Evolutionary conservation across 2,329 filamentous ascomycete genomes (phyloP).

Genomic region (Monosporascus sp.): DNA sequence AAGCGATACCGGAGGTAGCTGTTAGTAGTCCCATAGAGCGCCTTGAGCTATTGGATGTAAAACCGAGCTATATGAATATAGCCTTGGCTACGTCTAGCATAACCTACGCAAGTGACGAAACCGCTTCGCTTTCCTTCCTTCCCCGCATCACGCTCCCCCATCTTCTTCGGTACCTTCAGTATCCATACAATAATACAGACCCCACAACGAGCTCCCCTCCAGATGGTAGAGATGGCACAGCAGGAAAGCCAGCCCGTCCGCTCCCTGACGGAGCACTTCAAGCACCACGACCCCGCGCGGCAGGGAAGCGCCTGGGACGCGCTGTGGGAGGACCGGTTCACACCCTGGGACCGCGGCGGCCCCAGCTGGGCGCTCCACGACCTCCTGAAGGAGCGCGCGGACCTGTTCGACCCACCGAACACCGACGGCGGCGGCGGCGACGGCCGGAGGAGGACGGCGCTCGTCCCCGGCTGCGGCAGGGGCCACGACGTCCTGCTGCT

Average conservation of each 20-base stretch:
- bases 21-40: too few relatives aligned
- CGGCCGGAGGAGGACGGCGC: slow-evolving; percentile 43
- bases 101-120: too few relatives aligned
- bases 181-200: too few relatives aligned
- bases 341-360: slow-evolving; percentile 53
- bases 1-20: too few relatives aligned
- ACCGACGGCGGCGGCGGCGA: neutral
- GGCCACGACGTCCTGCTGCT: slow-evolving; percentile 79
- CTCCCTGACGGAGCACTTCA: slow-evolving; percentile 28
- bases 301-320: slow-evolving; percentile 40
- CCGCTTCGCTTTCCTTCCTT: too few relatives aligned
- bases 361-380: slow-evolving; percentile 51
- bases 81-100: too few relatives aligned
- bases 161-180: too few relatives aligned
- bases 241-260: neutral
- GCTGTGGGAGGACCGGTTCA: slow-evolving; percentile 39
- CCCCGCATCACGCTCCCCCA: too few relatives aligned
- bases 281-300: slow-evolving; percentile 24
- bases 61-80: too few relatives aligned
- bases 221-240: too few relatives aligned
- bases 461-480: slow-evolving; percentile 77
- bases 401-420: slow-evolving; percentile 32
- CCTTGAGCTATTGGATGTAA: too few relatives aligned
- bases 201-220: too few relatives aligned
- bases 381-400: slow-evolving; percentile 39